Conservation (phyloP, 768 basidiomycete species). For the Hygrocybe coccinea region DNA sequence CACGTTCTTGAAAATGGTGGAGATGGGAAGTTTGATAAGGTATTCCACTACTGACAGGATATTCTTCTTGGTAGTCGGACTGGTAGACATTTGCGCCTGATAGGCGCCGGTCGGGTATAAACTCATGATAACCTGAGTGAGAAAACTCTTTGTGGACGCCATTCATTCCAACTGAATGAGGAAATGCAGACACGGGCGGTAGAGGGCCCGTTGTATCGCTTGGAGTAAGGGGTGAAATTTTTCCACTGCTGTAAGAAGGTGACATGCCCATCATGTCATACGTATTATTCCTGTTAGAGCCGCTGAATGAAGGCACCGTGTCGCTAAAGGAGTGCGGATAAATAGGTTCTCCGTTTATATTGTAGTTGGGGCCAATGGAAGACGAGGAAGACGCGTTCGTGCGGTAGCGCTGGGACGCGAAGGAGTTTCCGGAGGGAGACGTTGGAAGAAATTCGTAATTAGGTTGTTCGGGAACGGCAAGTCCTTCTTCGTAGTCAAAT, state of each 20-base stretch:
- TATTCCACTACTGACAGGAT: conserved; percentile 45
- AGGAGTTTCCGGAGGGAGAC: conserved; percentile 37
- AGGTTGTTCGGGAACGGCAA: conserved; percentile 52
- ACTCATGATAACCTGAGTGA: conserved; percentile 52
- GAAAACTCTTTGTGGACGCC: conserved; percentile 52
- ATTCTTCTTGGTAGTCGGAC: conserved; percentile 63
- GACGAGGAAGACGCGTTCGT: conserved; percentile 69
- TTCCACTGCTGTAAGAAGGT: conserved; percentile 66
- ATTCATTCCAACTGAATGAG: conserved; percentile 30
- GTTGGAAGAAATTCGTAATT: conserved; percentile 63
- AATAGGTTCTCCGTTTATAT: conserved; percentile 50
- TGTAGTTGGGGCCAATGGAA: conserved; percentile 55
- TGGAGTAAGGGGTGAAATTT: conserved; percentile 71
- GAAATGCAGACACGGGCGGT: conserved; percentile 51
- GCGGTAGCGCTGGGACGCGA: conserved; percentile 59
- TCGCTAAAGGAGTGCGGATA: conserved; percentile 62
- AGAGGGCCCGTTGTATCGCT: conserved; percentile 57
- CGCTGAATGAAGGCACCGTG: conserved; percentile 52
- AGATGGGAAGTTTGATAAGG: conserved; percentile 47
- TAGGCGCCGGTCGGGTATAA: conserved; percentile 55
- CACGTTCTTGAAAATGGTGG: conserved; percentile 56
- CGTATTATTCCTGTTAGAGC: conserved; percentile 46
- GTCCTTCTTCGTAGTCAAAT: conserved; percentile 50
- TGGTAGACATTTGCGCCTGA: conserved; percentile 48
- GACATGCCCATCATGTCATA: conserved; percentile 62